Base-by-base conservation (phyloP, 306 rosid species). In the Cucurbita maxima region DNA sequence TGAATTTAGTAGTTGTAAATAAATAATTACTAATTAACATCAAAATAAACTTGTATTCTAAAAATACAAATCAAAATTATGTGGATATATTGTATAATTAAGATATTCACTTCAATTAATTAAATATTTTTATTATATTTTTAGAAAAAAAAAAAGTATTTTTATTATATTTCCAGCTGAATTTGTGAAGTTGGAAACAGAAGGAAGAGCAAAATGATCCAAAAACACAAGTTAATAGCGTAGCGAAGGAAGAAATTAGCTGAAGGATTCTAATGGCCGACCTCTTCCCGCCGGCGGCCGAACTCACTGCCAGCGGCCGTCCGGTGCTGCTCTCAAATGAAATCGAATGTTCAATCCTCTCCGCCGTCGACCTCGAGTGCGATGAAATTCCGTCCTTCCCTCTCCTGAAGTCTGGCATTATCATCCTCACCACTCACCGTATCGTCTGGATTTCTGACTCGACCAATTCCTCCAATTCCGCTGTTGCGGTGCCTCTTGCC, bases 371-470 rank as follows among this genome's bases (percentile, higher is more conserved):
- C 86, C 87, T 94, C 72, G 90, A 89, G 59, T 81, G 85, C 79
- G 92, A 87, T 56, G 97, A 89, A 18, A 83, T 88, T 25, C 77
- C 83, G 16, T 36, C 41, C 72, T 91, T 94, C 78, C 97, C 91
- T 51, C 55, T 71, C 71, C 92, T 91, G 77, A 91, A 89, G 78
- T 89, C 96, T 0, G 96, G 97, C 37, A 85, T 91, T 78, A 90
- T 91, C 81, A 86, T 83, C 75, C 91, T 94, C 84, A 89, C 99
- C 62, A 90, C 89, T 40, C 95, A 86, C 82, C 99, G 97, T 41
- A 86, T 94, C 14, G 72, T 94, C 68, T 94, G 97, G 98, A 74
- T 90, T 25, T 76, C 89, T 1, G 88, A 84, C 14, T 63, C 80
- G 74, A 19, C 75, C 68, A 3, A 78, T 62, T 14, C 80, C 54